Conservation (phyloP, 169 alveolate species). For the Perkinsus olseni region DNA sequence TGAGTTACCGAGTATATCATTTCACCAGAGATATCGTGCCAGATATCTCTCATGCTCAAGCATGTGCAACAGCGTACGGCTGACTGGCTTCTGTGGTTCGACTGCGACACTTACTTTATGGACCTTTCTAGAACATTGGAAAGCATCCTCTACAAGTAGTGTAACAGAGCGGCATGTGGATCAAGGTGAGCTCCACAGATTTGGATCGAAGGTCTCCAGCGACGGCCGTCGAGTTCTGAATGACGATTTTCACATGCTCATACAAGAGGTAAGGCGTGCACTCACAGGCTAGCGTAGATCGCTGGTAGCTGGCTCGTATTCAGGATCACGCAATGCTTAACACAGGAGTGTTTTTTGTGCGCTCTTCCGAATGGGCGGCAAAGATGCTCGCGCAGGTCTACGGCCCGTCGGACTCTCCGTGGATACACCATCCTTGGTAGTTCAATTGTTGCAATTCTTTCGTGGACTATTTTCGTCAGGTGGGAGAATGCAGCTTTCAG, state of each 20-base stretch:
- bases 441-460: background rate
- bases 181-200: background rate
- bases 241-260: background rate
- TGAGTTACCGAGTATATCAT: background rate
- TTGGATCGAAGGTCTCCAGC: background rate
- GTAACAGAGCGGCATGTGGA: background rate
- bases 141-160: background rate
- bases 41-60: background rate
- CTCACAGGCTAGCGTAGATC: background rate
- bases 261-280: background rate
- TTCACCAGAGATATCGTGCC: background rate
- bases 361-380: background rate
- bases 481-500: constrained; percentile 10
- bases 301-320: background rate
- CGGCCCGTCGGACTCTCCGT: background rate
- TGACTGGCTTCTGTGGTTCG: constrained; percentile 10
- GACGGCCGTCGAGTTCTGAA: background rate
- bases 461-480: background rate
- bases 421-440: constrained; percentile 10
- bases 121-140: background rate
- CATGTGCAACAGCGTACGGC: background rate
- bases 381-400: background rate
- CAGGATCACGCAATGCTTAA: constrained; percentile 9
- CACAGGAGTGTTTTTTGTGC: background rate
- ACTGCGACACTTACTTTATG: constrained; percentile 12